Evolutionary conservation across 208 protist species (phyloP), one percentile per base, ranked within the genome.

Genomic region (Crithidia bombi): DNA sequence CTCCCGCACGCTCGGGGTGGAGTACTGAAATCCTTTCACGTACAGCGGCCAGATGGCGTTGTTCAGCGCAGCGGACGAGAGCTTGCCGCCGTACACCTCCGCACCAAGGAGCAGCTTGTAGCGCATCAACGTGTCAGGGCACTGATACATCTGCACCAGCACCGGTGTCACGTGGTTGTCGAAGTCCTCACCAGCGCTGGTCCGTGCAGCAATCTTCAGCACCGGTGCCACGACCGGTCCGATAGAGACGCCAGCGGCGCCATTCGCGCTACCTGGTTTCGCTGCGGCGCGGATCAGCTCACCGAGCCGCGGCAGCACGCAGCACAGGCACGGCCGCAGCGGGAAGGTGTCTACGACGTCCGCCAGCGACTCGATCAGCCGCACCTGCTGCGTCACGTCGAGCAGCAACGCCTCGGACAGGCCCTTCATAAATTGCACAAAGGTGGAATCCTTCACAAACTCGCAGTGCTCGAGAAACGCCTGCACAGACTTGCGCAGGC

Each of bases 41-140:
- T 92, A 91, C 5, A 83, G 62, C 5, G 87, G 86, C 89, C 91
- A 97, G 0, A 97, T 71, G 11, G 79, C 43, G 39, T 84, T 79
- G 54, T 83, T 80, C 19, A 94, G 50, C 28, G 70, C 33, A 26
- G 59, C 35, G 10, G 68, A 6, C 6, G 87, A 73, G 28, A 97
- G 28, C 44, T 69, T 67, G 14, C 73, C 52, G 3, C 64, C 69
- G 77, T 92, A 94, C 21, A 74, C 58, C 7, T 77, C 65, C 0
- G 81, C 77, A 36, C 70, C 76, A 28, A 90, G 70, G 7, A 97
- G 75, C 30, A 97, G 67, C 15, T 79, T 79, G 51, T 87, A 88
- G 25, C 89, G 79, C 30, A 95, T 51, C 25, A 93, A 63, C 52
- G 56, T 74, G 49, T 96, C 90, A 11, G 61, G 21, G 3, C 77